These are phyloP conservation scores for Trichoderma atroviride DNA, from an alignment of 2,329 filamentous ascomycete genomes.

Conservation along the genomic window DNA sequence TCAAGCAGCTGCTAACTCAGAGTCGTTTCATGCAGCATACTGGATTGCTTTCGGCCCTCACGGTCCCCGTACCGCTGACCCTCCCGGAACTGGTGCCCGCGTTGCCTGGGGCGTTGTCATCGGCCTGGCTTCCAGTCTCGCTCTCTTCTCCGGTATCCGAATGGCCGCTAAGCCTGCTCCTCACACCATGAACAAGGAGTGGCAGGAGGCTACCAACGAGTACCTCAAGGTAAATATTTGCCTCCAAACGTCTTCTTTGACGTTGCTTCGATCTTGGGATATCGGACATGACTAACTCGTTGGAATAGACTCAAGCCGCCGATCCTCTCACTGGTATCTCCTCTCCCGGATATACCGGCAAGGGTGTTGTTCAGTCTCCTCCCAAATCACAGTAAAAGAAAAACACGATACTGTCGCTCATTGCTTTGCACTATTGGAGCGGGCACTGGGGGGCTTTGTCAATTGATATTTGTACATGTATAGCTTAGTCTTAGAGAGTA, in stretches of 20 bases:
- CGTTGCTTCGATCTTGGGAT: background rate
- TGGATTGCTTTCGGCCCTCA: constrained; percentile 98
- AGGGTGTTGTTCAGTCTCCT: constrained; percentile 75
- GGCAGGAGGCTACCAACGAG: constrained; percentile 94
- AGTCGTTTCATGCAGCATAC: constrained; percentile 70
- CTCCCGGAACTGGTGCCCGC: constrained; percentile 82
- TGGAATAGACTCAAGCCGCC: constrained; percentile 74
- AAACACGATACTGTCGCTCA: constrained; percentile 32
- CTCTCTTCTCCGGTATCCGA: constrained; percentile 73
- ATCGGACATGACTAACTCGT: background rate
- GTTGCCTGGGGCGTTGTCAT: constrained; percentile 72
- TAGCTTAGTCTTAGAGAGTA: constrained; percentile 40
- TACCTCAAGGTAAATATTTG: constrained; percentile 71
- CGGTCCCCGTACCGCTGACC: constrained; percentile 80
- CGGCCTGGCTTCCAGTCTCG: constrained; percentile 67
- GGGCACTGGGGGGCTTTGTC: constrained; percentile 38
- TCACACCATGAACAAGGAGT: constrained; percentile 93
- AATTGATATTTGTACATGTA: constrained; percentile 39
- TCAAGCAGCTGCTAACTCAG: constrained; percentile 41
- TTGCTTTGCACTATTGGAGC: constrained; percentile 43
- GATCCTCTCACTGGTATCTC: constrained; percentile 86
- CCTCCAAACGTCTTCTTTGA: too few relatives aligned
- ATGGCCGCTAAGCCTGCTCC: constrained; percentile 72
- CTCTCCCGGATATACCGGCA: constrained; percentile 76
- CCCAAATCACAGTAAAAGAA: constrained; percentile 51